Evolutionary conservation across 2,329 filamentous ascomycete species (phyloP), one percentile per base, ranked within the genome.

Genomic region (Colletotrichum nymphaeae): DNA sequence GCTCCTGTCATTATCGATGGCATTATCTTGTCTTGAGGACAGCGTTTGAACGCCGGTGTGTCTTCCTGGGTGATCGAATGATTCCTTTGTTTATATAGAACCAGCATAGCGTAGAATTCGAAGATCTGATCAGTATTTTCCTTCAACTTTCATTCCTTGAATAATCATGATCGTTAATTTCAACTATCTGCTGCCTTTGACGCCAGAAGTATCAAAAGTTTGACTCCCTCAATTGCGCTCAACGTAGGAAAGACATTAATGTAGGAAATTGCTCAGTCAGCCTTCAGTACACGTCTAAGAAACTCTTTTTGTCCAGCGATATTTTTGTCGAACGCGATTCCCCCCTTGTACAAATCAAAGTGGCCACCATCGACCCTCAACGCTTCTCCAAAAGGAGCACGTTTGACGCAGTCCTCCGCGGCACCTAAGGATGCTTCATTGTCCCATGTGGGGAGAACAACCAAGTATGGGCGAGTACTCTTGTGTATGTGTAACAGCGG

Each of bases 401-500:
- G 64, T 57, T 24, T 72, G 4, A 72, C 69, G 24, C 69, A 72
- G 1, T 69, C 57, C 30, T 72, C 69, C 1, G 69, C 69, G 1
- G 69, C 69, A 19, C 52, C 49, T 35, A 72, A 16, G 9, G 64
- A 68, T 30, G 64, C 69, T 16, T 72, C 69, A 28, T 72, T 58
- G n/a, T 72, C 64, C 69, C 69, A 72, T 7, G 69, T 72, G 6
- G 69, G 64, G 6, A 72, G 55, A 46, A 72, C 30, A n/a, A 72
- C n/a, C 1, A 72, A 49, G 7, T 63, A 72, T 8, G 69, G 69
- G 5, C 58, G 57, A 14, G 58, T 42, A 4, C 69, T 72, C 52
- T 72, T 72, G 28, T 63, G 52, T 5, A 72, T 37, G 11, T 69
- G 64, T 14, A 58, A 7, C 58, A 72, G 19, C 57, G 69, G 69